Evolutionary conservation across 768 basidiomycete genomes (phyloP).

Genomic region (Tricholomella constricta): DNA sequence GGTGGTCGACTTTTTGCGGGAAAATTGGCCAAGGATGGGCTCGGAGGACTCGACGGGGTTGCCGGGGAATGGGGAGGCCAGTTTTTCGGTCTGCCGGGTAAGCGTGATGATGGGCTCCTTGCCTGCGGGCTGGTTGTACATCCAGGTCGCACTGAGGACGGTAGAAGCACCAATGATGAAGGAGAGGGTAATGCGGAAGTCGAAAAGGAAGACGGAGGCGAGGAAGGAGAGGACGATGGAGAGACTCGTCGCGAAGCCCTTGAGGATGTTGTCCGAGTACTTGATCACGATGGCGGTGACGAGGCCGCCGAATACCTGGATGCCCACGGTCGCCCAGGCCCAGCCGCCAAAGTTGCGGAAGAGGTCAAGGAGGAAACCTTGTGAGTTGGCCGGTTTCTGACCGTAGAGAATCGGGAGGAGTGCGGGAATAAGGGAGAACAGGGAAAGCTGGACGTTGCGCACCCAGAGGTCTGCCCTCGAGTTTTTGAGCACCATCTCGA

Average conservation of each 20-base stretch:
- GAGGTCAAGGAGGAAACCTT: constrained; percentile 55
- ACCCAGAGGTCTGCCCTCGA: constrained; percentile 87
- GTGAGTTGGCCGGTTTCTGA: constrained; percentile 40
- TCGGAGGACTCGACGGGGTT: constrained; percentile 47
- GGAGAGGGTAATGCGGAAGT: constrained; percentile 82
- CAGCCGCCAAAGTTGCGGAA: constrained; percentile 90
- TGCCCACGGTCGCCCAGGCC: constrained; percentile 93
- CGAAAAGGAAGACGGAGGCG: constrained; percentile 88
- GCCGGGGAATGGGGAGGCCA: constrained; percentile 26
- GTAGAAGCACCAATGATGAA: constrained; percentile 87
- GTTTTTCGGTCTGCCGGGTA: constrained; percentile 26
- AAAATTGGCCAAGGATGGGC: constrained; percentile 63
- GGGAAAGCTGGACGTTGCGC: constrained; percentile 84
- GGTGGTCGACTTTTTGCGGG: constrained; percentile 41
- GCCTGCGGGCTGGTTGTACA: constrained; percentile 82
- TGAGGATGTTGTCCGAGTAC: constrained; percentile 93
- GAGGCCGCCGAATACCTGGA: constrained; percentile 92
- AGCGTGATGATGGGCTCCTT: constrained; percentile 31
- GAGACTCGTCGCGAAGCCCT: constrained; percentile 96
- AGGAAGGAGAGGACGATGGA: constrained; percentile 95
- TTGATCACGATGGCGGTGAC: constrained; percentile 96
- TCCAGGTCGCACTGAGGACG: constrained; percentile 87
- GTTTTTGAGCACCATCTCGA: constrained; percentile 90
- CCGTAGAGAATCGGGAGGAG: constrained; percentile 74
- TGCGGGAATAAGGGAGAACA: constrained; percentile 91